Evolutionary conservation across 31 red algal species (phyloP), one percentile per base, ranked within the genome.

Genomic region (Endocladia muricata): DNA sequence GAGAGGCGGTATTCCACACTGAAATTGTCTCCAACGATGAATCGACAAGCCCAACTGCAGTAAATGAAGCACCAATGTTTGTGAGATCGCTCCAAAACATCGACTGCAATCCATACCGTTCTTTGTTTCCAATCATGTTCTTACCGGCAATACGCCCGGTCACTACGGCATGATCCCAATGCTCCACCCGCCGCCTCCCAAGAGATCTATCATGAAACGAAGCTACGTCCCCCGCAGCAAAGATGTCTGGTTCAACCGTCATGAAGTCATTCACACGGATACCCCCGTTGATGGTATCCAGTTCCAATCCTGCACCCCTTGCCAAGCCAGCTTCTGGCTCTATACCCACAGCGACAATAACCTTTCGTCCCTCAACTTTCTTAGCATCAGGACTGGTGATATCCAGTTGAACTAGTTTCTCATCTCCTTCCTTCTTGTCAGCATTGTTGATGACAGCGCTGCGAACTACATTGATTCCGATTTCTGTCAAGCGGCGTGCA

Each of bases 51-150:
- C 90, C 90, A 37, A 88, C 85, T 3, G 90, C 90, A 5, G 82
- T 85, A 28, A 94, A 86, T 25, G 58, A 42, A 2, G 83, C 82
- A 30, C 80, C 80, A 32, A 94, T 61, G 30, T 82, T 82, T 4
- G 61, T 70, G 48, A 94, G 72, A 77, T 94, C 90, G 57, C 81
- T 86, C 90, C 90, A 94, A 61, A 94, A 94, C 82, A 94, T 94
- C 21, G 90, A 94, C 68, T 94, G 81, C 28, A 87, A 38, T 17
- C 68, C 61, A 52, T 94, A 94, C 2, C 78, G 47, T 29, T 39
- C 68, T 22, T 66, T 39, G 22, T 62, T 63, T 9, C 81, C 90
- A 6, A 52, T 33, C 90, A 94, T 94, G 57, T 86, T 85, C 8
- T 47, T 39, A 1, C 82, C 90, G 0, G 90, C 90, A 51, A 94